Evolutionary conservation across 805 yeast genomes (phyloP).

Genomic region (Metschnikowia similis): DNA sequence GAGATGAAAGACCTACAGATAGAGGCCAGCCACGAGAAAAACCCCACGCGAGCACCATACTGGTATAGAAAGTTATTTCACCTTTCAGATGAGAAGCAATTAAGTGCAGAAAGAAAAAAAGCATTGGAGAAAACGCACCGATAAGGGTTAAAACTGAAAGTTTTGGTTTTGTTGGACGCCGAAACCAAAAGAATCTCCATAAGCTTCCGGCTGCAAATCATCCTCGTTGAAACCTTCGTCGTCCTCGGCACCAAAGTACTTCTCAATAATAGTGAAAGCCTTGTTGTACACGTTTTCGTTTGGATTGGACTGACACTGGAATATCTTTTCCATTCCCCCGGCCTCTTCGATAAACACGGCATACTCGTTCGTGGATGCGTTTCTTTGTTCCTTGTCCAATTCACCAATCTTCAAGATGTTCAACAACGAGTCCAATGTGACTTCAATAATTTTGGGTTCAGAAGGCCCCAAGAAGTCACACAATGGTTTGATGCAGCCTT

Average conservation of each 20-base stretch:
- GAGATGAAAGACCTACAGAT: neutral
- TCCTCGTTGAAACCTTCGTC: constrained; percentile 62
- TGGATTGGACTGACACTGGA: constrained; percentile 85
- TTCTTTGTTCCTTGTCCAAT: constrained; percentile 75
- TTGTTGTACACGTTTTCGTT: constrained; percentile 90
- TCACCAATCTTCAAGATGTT: constrained; percentile 94
- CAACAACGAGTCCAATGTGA: constrained; percentile 91
- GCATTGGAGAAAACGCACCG: neutral
- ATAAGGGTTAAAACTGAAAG: constrained; percentile 26
- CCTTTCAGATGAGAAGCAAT: neutral
- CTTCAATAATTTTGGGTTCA: constrained; percentile 89
- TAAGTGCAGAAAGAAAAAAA: neutral
- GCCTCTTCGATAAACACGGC: constrained; percentile 95
- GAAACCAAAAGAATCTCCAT: constrained; percentile 84
- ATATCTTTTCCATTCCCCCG: constrained; percentile 96
- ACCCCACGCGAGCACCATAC: neutral
- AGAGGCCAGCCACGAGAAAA: neutral
- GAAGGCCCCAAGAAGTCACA: constrained; percentile 87
- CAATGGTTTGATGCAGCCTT: constrained; percentile 95
- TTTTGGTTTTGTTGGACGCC: constrained; percentile 65
- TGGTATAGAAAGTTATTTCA: neutral
- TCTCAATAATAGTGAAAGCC: constrained; percentile 85
- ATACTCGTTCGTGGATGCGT: constrained; percentile 70
- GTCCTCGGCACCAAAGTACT: constrained; percentile 84
- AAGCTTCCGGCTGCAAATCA: constrained; percentile 69